phyloP scores from a whole-genome alignment of 139 green algal species.

The Desmodesmus armatus region DNA sequence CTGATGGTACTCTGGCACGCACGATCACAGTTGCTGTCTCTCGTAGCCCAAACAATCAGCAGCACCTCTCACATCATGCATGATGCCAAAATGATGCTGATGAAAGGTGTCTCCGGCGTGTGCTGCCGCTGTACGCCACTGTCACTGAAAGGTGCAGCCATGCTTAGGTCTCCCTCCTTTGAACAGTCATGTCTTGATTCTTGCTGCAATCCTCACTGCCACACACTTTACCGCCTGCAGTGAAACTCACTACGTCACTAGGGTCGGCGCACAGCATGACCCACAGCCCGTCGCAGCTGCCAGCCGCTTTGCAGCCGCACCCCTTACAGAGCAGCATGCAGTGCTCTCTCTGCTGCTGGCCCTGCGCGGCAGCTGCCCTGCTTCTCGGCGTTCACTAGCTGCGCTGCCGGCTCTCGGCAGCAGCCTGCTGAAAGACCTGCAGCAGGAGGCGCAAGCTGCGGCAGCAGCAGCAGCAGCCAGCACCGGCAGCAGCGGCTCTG shows the following conservation, averaged over 20 bases:
- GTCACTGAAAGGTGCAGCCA: neutral
- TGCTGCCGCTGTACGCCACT: neutral
- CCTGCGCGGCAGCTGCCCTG: neutral
- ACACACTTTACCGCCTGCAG: neutral
- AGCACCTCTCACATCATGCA: neutral
- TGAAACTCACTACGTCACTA: neutral
- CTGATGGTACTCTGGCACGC: no score
- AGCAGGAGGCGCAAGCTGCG: neutral
- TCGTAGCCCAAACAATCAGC: neutral
- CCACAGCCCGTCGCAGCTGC: neutral
- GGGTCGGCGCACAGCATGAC: neutral
- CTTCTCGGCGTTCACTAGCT: neutral
- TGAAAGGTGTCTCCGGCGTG: neutral
- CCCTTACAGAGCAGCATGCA: conserved; percentile 20
- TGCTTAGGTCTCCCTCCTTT: no score
- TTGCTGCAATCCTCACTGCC: neutral
- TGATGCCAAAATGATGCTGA: neutral
- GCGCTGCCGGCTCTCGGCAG: conserved; percentile 36
- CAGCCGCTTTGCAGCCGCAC: neutral
- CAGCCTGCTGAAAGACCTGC: neutral
- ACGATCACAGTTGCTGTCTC: neutral
- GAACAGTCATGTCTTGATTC: no score
- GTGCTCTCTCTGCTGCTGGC: conserved; percentile 28
- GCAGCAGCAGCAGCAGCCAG: neutral
- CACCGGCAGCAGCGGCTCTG: neutral